A percentile compares a stretch with the other conserved stretches of the same genome.
Evolutionary conservation across 176 grass and related monocot genomes (phyloP).

Genomic region (Triticum monococcum): DNA sequence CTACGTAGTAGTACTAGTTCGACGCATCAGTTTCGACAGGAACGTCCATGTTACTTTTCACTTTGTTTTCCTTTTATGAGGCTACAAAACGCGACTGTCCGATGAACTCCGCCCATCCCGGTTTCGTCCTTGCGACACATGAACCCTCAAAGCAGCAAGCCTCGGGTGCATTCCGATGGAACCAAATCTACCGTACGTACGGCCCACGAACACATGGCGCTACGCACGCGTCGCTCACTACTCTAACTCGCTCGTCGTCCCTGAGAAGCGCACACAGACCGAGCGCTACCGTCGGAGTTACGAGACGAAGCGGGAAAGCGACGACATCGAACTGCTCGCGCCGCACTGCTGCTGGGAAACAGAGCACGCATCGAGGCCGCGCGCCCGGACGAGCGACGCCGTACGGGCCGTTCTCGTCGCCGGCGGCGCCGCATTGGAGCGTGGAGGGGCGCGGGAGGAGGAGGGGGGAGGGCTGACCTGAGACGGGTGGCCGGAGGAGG

Average conservation of each 20-base stretch:
- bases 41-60: background rate
- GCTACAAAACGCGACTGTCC: background rate
- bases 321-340: background rate
- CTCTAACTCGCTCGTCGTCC: background rate
- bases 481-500: background rate
- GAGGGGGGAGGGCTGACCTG: background rate
- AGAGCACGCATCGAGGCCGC: background rate
- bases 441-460: background rate
- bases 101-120: background rate
- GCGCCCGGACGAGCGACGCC: background rate
- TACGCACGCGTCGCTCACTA: background rate
- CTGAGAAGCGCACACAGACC: background rate
- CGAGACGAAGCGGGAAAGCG: background rate
- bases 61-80: background rate
- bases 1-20: background rate
- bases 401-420: background rate
- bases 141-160: background rate
- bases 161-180: background rate
- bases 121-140: background rate
- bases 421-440: background rate
- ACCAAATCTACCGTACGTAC: background rate
- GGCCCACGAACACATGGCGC: background rate
- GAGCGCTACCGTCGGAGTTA: background rate
- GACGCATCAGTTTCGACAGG: background rate
- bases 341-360: background rate